These are phyloP conservation scores for Colletotrichum siamense DNA, from an alignment of 2,329 filamentous ascomycete genomes.

Conservation along the genomic window DNA sequence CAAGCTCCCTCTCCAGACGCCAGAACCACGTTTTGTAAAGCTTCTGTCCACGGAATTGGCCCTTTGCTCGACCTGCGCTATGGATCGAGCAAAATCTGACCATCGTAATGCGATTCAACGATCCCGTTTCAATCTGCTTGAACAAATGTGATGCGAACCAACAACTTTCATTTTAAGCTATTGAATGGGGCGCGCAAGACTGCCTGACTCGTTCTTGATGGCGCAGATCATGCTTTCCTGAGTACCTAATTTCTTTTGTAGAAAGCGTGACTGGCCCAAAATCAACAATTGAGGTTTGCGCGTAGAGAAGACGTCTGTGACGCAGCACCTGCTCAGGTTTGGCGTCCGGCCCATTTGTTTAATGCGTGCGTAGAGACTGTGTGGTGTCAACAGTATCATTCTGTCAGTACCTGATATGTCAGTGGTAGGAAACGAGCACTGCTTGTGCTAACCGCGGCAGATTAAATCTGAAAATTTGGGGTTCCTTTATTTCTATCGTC, in stretches of 20 bases:
- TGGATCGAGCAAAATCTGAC: background rate
- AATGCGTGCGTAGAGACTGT: background rate
- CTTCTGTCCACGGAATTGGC: background rate
- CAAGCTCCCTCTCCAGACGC: background rate
- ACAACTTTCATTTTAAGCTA: background rate
- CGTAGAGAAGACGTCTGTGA: background rate
- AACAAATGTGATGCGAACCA: background rate
- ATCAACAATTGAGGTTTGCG: background rate
- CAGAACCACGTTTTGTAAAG: background rate
- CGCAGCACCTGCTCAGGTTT: background rate
- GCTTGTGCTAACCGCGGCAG: background rate
- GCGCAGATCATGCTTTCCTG: background rate
- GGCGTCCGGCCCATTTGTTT: background rate
- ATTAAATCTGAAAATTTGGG: accelerated
- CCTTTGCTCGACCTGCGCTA: background rate
- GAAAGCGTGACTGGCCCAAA: background rate
- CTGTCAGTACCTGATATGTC: background rate
- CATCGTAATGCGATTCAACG: background rate
- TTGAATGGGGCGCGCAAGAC: background rate
- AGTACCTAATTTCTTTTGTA: background rate
- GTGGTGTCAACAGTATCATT: background rate
- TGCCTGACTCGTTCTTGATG: background rate
- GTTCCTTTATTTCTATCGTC: background rate
- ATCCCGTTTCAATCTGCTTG: background rate
- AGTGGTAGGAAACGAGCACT: background rate